phyloP scores from a whole-genome alignment of 352 stramenopile species.

The Phytophthora niederhauseri region DNA sequence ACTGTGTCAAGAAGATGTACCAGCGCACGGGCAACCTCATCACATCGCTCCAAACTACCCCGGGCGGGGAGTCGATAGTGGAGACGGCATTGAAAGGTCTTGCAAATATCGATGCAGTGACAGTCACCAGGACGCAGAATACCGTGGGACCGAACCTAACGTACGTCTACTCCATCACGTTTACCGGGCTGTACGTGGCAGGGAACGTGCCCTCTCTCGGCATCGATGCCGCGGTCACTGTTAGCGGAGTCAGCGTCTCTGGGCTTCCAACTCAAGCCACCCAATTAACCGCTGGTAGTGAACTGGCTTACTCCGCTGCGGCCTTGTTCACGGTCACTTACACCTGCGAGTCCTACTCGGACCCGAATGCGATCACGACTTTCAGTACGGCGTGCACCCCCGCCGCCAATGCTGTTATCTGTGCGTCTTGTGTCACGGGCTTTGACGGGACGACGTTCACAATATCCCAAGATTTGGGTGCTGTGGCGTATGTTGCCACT shows the following conservation, averaged over 20 bases:
- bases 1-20: conserved; percentile 58
- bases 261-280: conserved; percentile 43
- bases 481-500: conserved; percentile 16
- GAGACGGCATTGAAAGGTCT: conserved; percentile 44
- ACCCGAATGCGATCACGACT: conserved; percentile 53
- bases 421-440: conserved; percentile 59
- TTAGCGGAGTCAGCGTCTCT: conserved; percentile 26
- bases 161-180: conserved; percentile 90
- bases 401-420: conserved; percentile 31
- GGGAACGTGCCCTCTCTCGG: conserved; percentile 87
- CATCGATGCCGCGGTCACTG: conserved; percentile 49
- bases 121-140: conserved; percentile 38
- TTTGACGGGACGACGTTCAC: conserved; percentile 67
- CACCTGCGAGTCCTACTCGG: conserved; percentile 87
- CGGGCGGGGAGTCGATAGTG: conserved; percentile 26
- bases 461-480: conserved; percentile 24
- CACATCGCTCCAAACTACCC: conserved; percentile 34
- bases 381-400: conserved; percentile 66
- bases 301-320: conserved; percentile 14
- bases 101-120: conserved; percentile 63
- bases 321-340: conserved; percentile 60
- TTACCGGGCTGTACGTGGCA: conserved; percentile 79
- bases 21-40: conserved; percentile 52
- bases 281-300: conserved; percentile 8
- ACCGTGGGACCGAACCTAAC: conserved; percentile 46